Evolutionary conservation across 805 yeast genomes (phyloP), one percentile per base, ranked within the genome.

Genomic region (Saturnispora sekii): DNA sequence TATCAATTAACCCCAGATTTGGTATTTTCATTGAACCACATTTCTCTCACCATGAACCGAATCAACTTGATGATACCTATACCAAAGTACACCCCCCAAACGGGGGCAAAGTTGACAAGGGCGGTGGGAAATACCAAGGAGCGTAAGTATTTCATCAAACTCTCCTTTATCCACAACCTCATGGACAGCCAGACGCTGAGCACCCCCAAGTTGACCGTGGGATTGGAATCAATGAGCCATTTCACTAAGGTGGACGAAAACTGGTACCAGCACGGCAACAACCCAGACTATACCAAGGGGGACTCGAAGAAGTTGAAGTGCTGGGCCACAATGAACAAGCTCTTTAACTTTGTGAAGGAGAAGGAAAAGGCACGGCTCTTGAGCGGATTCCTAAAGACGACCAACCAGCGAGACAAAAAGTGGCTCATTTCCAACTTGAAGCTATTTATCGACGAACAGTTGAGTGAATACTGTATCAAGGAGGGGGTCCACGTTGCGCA

Each of bases 391-490:
- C 34, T 60, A 36, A 50, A 45, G 35, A 17, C 32, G 8, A 30
- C 30, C 32, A 32, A 31, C 10, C 28, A 26, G 7, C 40, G 32
- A 17, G 39, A 46, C 35, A 38, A 43, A 34, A n/a, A 16, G 12
- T 55, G 61, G 59, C 51, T 60, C 33, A 32, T 51, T 21, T 51
- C 49, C 15, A 66, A 59, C 46, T 35, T 59, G 1, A 40, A 50
- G 29, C 26, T 59, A 8, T 40, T 65, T 32, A 50, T 64, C n/a
- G 64, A 66, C 39, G 66, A 66, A 42, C 40, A 58, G 28, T 48
- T 63, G 17, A 52, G 65, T 1, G 36, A 47, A n/a, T 65, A 51
- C 48, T 59, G 63, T 17, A 16, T 41, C 2, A 40, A 51, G 5
- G 48, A 62, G 9, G 45, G 52, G 3, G 45, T 67, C 2, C 55